Evolutionary conservation across 2,329 filamentous ascomycete species (phyloP).

Genomic region (Emmonsiellopsis sp.): DNA sequence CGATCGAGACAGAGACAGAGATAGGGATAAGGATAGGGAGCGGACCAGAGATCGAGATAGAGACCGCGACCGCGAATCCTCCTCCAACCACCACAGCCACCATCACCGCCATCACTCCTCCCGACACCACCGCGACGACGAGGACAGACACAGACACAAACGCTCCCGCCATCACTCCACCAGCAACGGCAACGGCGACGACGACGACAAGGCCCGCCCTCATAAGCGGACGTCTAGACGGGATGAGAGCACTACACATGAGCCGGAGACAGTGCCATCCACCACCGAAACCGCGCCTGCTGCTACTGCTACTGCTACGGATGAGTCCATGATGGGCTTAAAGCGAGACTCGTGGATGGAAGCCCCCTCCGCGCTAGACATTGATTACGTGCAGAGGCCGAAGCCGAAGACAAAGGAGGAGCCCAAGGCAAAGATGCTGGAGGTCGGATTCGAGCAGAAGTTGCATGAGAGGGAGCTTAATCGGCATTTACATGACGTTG

Average conservation of each 20-base stretch:
- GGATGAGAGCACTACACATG: slow-evolving; percentile 14
- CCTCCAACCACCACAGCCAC: slow-evolving; percentile 25
- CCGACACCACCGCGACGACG: slow-evolving; percentile 37
- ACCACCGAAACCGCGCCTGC: background rate
- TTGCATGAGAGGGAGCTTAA: slow-evolving; percentile 79
- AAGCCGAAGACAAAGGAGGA: slow-evolving; percentile 45
- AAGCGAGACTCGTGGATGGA: slow-evolving; percentile 93
- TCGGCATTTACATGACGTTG: slow-evolving; percentile 53
- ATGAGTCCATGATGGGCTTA: slow-evolving; percentile 37
- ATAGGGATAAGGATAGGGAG: slow-evolving; percentile 24
- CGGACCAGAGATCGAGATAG: slow-evolving; percentile 26
- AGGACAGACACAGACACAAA: slow-evolving; percentile 54
- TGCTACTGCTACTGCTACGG: slow-evolving; percentile 27
- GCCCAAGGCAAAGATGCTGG: slow-evolving; percentile 30
- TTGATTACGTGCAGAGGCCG: slow-evolving; percentile 64
- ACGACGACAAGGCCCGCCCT: slow-evolving; percentile 24
- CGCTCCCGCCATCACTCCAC: slow-evolving; percentile 47
- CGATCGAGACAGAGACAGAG: slow-evolving; percentile 30
- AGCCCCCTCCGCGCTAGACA: slow-evolving; percentile 66
- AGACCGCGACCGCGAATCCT: slow-evolving; percentile 26
- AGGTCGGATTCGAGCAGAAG: slow-evolving; percentile 56
- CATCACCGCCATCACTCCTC: slow-evolving; percentile 35
- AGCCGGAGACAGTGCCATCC: background rate
- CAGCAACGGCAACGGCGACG: slow-evolving; percentile 42
- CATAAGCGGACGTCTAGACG: slow-evolving; percentile 39